phyloP scores from a whole-genome alignment of 768 basidiomycete species.

The Termitomyces sp. region DNA sequence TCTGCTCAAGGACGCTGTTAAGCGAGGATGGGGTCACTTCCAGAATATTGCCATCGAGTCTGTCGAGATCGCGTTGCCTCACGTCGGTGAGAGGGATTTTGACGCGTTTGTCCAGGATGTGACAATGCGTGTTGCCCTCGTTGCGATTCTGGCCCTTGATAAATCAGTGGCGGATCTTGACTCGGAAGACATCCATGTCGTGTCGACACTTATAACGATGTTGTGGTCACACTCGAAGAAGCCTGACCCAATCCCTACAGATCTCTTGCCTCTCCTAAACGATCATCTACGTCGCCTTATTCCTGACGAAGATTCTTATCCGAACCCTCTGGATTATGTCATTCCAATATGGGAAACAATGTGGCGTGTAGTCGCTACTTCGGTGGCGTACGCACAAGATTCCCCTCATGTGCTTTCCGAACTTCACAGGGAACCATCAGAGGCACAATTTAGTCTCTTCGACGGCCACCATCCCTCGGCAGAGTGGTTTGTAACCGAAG shows the following conservation, averaged over 20 bases:
- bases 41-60: conserved; percentile 23
- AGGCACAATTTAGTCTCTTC: conserved; percentile 21
- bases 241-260: conserved; percentile 20
- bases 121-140: conserved; percentile 35
- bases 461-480: conserved; percentile 20
- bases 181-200: conserved; percentile 24
- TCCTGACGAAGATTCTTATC: conserved; percentile 23
- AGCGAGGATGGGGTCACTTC: conserved; percentile 29
- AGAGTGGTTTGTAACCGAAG: conserved; percentile 34
- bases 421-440: conserved; percentile 26
- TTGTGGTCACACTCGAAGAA: conserved; percentile 44
- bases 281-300: conserved; percentile 33
- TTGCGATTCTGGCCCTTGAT: conserved; percentile 32
- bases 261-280: conserved; percentile 28
- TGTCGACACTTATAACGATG: conserved; percentile 35
- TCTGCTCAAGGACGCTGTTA: conserved; percentile 21
- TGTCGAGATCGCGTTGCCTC: conserved; percentile 19
- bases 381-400: conserved; percentile 31
- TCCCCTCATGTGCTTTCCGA: conserved; percentile 26
- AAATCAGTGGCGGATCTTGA: conserved; percentile 22
- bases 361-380: conserved; percentile 52
- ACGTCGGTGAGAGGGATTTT: conserved; percentile 17
- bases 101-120: conserved; percentile 37
- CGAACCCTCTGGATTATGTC: conserved; percentile 43
- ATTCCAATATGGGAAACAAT: conserved; percentile 58